A percentile compares a stretch with the other conserved stretches of the same genome.
phyloP scores from a whole-genome alignment of 345 rosid species.

The Populus pruinosa region DNA sequence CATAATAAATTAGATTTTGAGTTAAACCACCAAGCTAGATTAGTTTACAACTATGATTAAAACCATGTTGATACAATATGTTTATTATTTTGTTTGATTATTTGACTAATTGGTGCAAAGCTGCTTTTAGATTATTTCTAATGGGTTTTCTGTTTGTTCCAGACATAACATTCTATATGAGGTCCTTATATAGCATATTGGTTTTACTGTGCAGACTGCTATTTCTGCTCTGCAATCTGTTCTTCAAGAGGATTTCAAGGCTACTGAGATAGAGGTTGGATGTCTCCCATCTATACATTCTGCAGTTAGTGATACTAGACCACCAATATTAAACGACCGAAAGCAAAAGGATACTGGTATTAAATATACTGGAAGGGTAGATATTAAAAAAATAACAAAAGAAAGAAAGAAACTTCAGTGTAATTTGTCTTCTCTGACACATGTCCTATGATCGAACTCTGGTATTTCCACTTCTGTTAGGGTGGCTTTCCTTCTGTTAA shows the following conservation, averaged over 20 bases:
- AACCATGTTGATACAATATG: not conserved
- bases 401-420: not conserved
- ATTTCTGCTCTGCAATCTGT: slow-evolving; percentile 82
- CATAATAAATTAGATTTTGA: too few relatives aligned
- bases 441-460: not conserved
- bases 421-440: not conserved
- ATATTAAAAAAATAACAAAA: not conserved
- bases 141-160: not conserved
- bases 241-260: slow-evolving; percentile 93
- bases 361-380: not conserved
- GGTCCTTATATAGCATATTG: not conserved
- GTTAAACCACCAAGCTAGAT: too few relatives aligned
- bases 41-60: too few relatives aligned
- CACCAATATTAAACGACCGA: not conserved
- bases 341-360: too few relatives aligned
- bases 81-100: not conserved
- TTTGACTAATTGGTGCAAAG: not conserved
- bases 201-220: slow-evolving; percentile 46
- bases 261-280: slow-evolving; percentile 81
- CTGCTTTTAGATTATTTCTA: not conserved
- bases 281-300: not conserved
- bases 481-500: not conserved
- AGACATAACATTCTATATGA: not conserved
- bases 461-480: not conserved
- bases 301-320: not conserved